Evolutionary conservation across 495 filamentous ascomycete species (phyloP), one percentile per base, ranked within the genome.

Genomic region (Penicillium taxi): DNA sequence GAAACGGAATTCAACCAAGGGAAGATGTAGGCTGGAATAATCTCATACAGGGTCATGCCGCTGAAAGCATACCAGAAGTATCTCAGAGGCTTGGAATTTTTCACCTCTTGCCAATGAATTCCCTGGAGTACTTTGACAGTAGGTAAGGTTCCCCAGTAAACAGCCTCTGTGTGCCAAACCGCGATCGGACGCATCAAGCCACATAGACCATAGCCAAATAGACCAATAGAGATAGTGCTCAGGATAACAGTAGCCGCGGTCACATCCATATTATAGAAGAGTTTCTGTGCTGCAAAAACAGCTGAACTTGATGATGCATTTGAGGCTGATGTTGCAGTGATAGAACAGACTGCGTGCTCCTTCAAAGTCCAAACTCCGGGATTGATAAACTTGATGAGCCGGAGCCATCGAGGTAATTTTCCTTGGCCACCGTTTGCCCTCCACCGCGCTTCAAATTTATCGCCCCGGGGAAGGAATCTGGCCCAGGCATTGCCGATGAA

Each of bases 11-110:
- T 69, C 4, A 79, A 60, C 56, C 68, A 64, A 0, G 72, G 59
- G 19, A 72, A 62, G 12, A 78, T 72, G 39, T 71, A 78, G 12
- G 69, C 66, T 1, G 74, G 75, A 26, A 79, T 57, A n/a, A 72
- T 63, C 43, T 77, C 72, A 48, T 65, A 80, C 2, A 67, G 22
- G 28, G 40, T 30, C 49, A 56, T 56, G 32, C 58, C 53, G 5
- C 36, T 29, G 17, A 61, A 49, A 8, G 59, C 55, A 43, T 52
- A 61, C 44, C 57, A 55, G 32, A 61, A 63, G 5, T 45, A 50
- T 27, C 44, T 38, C 1, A 66, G 48, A 0, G 48, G 61, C 36
- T 53, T 53, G 1, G 48, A 55, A 36, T 56, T 57, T 23, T 45
- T 50, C 19, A 50, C 17, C 3, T 53, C 24, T 16, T 65, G 40